A percentile compares a stretch with the other conserved stretches of the same genome.
Conservation (phyloP, 2,329 filamentous ascomycete genomes). For the Arthrobotrys sphaeroides region DNA sequence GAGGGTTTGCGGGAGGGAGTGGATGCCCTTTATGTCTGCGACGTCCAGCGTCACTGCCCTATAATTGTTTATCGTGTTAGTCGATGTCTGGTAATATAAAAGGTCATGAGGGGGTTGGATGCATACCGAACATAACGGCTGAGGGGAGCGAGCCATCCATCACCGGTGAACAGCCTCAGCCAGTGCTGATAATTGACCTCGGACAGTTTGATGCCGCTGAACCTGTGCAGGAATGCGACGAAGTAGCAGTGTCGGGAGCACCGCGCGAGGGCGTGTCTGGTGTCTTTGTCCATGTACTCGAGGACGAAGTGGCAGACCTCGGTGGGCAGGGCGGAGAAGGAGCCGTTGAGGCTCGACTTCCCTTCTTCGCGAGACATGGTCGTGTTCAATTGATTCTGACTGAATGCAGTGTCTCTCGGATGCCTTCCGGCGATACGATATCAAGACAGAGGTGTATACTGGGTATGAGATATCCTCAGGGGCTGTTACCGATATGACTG, state of each 20-base stretch:
- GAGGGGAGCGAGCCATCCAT: background rate
- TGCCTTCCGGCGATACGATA: too few relatives aligned
- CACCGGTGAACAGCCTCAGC: background rate
- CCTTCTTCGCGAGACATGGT: too few relatives aligned
- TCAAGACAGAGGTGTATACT: too few relatives aligned
- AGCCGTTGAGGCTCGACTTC: background rate
- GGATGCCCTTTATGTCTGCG: background rate
- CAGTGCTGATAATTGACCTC: background rate
- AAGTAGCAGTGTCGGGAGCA: conserved; percentile 4
- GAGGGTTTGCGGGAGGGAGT: background rate
- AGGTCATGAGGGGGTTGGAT: background rate
- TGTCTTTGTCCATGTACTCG: background rate
- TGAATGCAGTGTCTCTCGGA: too few relatives aligned
- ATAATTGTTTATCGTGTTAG: background rate
- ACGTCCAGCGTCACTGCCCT: background rate
- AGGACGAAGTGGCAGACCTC: background rate
- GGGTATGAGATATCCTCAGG: too few relatives aligned
- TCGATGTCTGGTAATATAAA: too few relatives aligned
- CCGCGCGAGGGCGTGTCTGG: background rate
- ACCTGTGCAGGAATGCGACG: background rate
- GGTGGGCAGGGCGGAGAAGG: background rate
- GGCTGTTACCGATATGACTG: too few relatives aligned
- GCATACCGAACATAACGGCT: background rate
- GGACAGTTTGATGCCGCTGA: background rate
- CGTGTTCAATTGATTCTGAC: too few relatives aligned